phyloP scores from a whole-genome alignment of 441 rosid genomes.

The Capsella rubella region DNA sequence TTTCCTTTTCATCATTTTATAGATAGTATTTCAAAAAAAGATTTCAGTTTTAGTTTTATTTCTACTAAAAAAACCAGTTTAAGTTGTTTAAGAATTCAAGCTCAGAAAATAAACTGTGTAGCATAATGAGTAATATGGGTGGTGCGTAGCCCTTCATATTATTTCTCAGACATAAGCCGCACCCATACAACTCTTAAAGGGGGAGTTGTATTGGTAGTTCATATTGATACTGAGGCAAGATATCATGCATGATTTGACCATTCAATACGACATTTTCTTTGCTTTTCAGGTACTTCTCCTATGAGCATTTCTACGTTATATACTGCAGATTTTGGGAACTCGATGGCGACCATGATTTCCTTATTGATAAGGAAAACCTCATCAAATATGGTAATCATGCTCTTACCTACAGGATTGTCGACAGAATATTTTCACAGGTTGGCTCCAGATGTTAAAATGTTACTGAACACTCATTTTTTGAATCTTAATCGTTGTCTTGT shows the following conservation, averaged over 20 bases:
- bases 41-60: background rate
- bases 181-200: background rate
- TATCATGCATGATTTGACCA: slow-evolving; percentile 18
- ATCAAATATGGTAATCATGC: slow-evolving; percentile 67
- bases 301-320: slow-evolving; percentile 74
- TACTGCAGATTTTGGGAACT: slow-evolving; percentile 75
- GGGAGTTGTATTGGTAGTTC: slow-evolving; percentile 1
- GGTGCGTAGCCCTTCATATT: slow-evolving; percentile 6
- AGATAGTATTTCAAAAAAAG: background rate
- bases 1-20: slow-evolving; percentile 4
- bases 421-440: slow-evolving; percentile 75
- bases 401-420: slow-evolving; percentile 70
- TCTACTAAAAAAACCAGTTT: background rate
- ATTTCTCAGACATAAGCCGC: slow-evolving; percentile 8
- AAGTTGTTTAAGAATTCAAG: background rate
- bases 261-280: slow-evolving; percentile 14
- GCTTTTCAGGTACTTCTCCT: slow-evolving; percentile 68
- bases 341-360: slow-evolving; percentile 70
- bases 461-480: background rate
- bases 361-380: slow-evolving; percentile 68
- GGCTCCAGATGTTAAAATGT: slow-evolving; percentile 37
- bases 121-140: slow-evolving; percentile 13
- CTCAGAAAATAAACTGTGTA: background rate
- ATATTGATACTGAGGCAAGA: slow-evolving; percentile 4
- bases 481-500: background rate